Evolutionary conservation across 2,329 filamentous ascomycete species (phyloP), one percentile per base, ranked within the genome.

Genomic region (Huntiella moniliformis): DNA sequence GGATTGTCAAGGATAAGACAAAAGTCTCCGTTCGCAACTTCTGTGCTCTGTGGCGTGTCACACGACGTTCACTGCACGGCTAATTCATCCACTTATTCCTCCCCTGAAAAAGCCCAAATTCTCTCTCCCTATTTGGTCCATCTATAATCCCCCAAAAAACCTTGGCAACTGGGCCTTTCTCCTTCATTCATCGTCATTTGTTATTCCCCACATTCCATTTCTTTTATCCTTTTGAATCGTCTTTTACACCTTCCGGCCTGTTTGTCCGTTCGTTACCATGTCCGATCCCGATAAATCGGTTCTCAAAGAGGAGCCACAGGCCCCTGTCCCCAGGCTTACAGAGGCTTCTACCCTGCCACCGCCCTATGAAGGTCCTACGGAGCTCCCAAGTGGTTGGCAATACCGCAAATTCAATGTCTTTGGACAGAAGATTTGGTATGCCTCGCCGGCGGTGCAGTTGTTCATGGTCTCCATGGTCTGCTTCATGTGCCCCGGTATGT

Each of bases 401-500:
- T 84, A 86, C 67, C 75, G 71, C 56, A 65, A 67, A 42, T 56
- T 74, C 55, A 69, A 65, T 47, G 49, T 84, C 47, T 68, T 70
- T 13, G 63, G 65, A 42, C 61, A 62, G 48, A 67, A 69, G 52
- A 50, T 79, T 5, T 83, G 76, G 69, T 86, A 80, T 58, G 82
- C 82, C 16, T 83, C 80, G 48, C 82, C 82, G 10, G 73, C 76
- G 55, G 61, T 76, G 41, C 82, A 87, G 62, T 68, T 87, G 33
- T 55, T 80, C 51, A 71, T 86, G 67, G 79, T 86, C 46, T 62
- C 63, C 13, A 53, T 65, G 47, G 61, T 66, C 48, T 66, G 63
- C 55, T 66, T 82, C 65, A 58, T 82, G 51, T 82, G 78, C 57
- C 78, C 78, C 0, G 78, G 78, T 54, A 80, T 82, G 75, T 82